A percentile compares a stretch with the other conserved stretches of the same genome.
Evolutionary conservation across 306 rosid species (phyloP).

Genomic region (Medicago arabica): DNA sequence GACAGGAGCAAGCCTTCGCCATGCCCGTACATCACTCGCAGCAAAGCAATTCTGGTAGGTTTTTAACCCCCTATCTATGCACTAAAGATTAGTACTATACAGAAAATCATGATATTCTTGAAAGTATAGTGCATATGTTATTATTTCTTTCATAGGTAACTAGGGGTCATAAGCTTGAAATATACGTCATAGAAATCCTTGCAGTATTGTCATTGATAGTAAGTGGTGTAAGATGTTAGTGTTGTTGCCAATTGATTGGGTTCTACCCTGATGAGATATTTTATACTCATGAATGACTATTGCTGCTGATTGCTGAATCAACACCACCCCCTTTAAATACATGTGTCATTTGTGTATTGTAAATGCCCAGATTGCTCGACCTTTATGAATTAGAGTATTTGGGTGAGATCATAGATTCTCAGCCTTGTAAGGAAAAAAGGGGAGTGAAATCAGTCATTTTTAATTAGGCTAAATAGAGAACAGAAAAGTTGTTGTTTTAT

Average conservation of each 20-base stretch:
- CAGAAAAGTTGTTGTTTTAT: background rate
- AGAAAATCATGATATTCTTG: slow-evolving; percentile 26
- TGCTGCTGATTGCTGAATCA: no score
- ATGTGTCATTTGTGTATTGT: no score
- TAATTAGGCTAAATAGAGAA: slow-evolving; percentile 2
- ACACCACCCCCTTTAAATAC: no score
- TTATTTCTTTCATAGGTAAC: background rate
- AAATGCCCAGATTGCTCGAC: no score
- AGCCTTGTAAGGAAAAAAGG: no score
- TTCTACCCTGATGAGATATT: background rate
- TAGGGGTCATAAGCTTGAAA: slow-evolving; percentile 26
- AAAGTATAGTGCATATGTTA: slow-evolving; percentile 20
- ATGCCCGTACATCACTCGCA: slow-evolving; percentile 86
- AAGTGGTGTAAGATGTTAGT: no score
- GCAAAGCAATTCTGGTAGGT: no score
- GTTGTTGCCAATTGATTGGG: background rate
- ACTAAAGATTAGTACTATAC: slow-evolving; percentile 11
- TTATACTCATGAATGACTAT: background rate
- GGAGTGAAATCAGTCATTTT: no score
- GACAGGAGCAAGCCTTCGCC: slow-evolving; percentile 93
- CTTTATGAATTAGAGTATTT: no score
- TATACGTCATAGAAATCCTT: background rate
- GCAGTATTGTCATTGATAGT: background rate
- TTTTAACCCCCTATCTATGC: no score
- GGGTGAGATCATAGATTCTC: no score